Conservation (phyloP, 2,329 filamentous ascomycete species). For the Akanthomyces dipterigenus region DNA sequence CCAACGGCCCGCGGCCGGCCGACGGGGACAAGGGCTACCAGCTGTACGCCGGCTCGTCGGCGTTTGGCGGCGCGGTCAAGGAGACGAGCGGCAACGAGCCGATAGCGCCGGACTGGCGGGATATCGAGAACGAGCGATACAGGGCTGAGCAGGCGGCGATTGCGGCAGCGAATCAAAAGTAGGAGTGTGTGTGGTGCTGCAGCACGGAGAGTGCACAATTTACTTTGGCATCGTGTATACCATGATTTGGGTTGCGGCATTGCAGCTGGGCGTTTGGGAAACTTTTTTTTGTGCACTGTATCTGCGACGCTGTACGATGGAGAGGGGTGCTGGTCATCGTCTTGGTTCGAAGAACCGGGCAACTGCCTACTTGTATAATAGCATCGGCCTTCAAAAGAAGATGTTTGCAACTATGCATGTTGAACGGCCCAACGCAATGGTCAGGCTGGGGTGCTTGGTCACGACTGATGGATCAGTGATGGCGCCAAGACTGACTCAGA, state of each 20-base stretch:
- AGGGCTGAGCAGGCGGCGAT: constrained; percentile 25
- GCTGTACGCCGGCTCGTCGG: constrained; percentile 71
- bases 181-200: neutral
- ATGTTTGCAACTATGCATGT: neutral
- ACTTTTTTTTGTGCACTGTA: neutral
- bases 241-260: neutral
- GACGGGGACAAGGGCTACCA: constrained; percentile 58
- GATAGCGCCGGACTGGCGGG: constrained; percentile 54
- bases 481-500: too few relatives aligned
- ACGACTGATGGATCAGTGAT: neutral
- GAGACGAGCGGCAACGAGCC: constrained; percentile 62
- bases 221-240: neutral
- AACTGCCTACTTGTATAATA: neutral
- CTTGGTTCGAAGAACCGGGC: neutral
- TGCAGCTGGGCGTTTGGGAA: constrained; percentile 1
- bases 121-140: constrained; percentile 58
- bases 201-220: neutral
- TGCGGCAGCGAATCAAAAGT: constrained; percentile 14
- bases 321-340: neutral
- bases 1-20: constrained; percentile 22
- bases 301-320: neutral
- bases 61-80: constrained; percentile 58
- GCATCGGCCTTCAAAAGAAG: neutral
- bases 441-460: neutral
- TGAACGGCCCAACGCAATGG: neutral